Conservation (phyloP, 306 rosid genomes). For the Lagenaria siceraria region DNA sequence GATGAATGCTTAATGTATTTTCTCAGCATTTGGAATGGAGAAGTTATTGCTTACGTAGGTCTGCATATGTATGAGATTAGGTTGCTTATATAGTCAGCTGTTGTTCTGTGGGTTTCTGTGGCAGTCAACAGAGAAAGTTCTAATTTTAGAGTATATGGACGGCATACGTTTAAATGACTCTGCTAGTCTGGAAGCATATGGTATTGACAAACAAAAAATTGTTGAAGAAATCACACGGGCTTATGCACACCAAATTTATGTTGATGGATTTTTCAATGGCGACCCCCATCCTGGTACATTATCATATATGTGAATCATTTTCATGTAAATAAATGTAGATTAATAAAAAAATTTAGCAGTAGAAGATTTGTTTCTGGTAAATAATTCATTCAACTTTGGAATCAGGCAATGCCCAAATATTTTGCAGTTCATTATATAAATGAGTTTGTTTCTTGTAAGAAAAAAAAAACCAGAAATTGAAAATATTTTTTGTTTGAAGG, state of each 20-base stretch:
- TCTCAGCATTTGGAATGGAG: neutral
- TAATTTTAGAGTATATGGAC: conserved; percentile 90
- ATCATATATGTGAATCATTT: neutral
- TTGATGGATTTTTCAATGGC: conserved; percentile 96
- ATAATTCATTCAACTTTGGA: neutral
- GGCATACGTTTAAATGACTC: conserved; percentile 89
- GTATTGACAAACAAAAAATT: conserved; percentile 69
- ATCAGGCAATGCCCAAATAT: neutral
- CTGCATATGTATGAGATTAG: conserved; percentile 3
- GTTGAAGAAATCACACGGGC: conserved; percentile 98
- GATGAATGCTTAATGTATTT: neutral
- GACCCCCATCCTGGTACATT: conserved; percentile 95
- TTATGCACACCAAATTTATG: conserved; percentile 90
- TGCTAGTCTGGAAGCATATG: conserved; percentile 57
- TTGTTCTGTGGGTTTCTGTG: conserved; percentile 22
- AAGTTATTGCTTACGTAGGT: neutral
- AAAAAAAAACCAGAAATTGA: neutral
- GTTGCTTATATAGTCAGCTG: neutral
- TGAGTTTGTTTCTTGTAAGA: neutral
- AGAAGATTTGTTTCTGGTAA: neutral
- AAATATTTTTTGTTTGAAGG: neutral
- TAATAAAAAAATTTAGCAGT: neutral
- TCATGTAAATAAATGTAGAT: neutral
- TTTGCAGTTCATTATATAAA: neutral
- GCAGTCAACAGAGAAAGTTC: conserved; percentile 83